phyloP scores from a whole-genome alignment of 1,284 basidiomycete genomes.

The Marasmius tenuissimus region DNA sequence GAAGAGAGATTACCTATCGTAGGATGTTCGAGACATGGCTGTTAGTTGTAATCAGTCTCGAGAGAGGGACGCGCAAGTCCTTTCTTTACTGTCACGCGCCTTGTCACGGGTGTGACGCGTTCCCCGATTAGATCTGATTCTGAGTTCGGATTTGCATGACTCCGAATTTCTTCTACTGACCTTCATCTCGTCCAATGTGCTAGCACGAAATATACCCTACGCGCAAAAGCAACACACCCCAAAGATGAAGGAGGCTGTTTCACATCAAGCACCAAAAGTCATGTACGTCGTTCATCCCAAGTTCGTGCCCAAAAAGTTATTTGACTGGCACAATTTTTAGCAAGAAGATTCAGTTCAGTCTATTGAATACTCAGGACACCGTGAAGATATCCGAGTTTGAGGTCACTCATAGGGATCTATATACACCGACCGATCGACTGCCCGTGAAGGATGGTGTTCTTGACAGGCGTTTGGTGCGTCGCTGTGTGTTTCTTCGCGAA shows the following conservation, averaged over 20 bases:
- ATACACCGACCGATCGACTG: slow-evolving; percentile 75
- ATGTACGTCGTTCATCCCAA: slow-evolving; percentile 58
- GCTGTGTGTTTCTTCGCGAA: slow-evolving; percentile 2
- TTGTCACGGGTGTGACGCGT: slow-evolving; percentile 5
- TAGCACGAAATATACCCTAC: slow-evolving; percentile 1
- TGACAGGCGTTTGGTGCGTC: slow-evolving; percentile 80
- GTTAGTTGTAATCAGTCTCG: slow-evolving; percentile 20
- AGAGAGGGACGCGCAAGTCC: slow-evolving; percentile 56
- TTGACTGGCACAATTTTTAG: slow-evolving; percentile 38
- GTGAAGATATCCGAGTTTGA: slow-evolving; percentile 95
- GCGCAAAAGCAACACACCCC: not conserved
- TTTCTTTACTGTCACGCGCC: slow-evolving; percentile 25
- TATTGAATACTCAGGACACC: slow-evolving; percentile 89
- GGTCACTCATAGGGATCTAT: slow-evolving; percentile 88
- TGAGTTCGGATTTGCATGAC: not conserved
- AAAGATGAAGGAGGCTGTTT: slow-evolving; percentile 84
- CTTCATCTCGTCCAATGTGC: slow-evolving; percentile 4
- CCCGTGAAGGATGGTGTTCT: slow-evolving; percentile 92
- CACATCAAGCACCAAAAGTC: slow-evolving; percentile 87
- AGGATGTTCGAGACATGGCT: slow-evolving; percentile 80
- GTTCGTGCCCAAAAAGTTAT: not conserved
- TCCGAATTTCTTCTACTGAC: not conserved
- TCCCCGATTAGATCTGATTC: not conserved
- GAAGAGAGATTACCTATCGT: slow-evolving; percentile 56
- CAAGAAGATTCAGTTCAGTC: slow-evolving; percentile 92